Evolutionary conservation across 106 monocot genomes (phyloP).

Genomic region (Amphibolis antarctica): DNA sequence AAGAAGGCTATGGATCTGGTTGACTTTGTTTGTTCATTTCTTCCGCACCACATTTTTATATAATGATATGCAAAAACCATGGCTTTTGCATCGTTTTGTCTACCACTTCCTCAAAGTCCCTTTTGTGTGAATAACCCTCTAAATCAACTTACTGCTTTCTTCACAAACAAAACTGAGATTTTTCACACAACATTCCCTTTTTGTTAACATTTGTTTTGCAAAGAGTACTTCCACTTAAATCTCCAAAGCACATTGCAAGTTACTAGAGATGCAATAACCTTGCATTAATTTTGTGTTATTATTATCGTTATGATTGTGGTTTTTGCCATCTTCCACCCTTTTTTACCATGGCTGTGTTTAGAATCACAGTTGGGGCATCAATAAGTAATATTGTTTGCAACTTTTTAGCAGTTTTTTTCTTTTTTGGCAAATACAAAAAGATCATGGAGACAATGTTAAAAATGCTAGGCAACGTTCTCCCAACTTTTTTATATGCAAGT

Average conservation of each 20-base stretch:
- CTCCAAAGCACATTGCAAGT: neutral
- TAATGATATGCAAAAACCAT: neutral
- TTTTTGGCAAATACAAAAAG: too few relatives aligned
- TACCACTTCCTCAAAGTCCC: neutral
- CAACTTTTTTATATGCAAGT: too few relatives aligned
- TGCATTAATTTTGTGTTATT: neutral
- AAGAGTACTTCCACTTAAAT: neutral
- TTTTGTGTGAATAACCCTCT: neutral
- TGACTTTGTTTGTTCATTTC: constrained; percentile 1
- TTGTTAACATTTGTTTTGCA: neutral
- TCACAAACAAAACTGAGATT: constrained; percentile 9
- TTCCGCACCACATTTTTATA: too few relatives aligned
- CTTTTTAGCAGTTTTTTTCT: too few relatives aligned
- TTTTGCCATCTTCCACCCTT: neutral
- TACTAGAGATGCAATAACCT: neutral
- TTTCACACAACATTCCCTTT: neutral
- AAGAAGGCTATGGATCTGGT: neutral
- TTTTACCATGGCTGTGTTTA: neutral
- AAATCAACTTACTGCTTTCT: constrained; percentile 2
- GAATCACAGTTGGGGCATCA: too few relatives aligned
- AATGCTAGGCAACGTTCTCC: too few relatives aligned
- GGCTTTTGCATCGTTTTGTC: neutral
- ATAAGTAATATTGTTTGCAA: too few relatives aligned
- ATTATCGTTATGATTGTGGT: neutral
- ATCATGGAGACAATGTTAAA: too few relatives aligned